Evolutionary conservation across 805 yeast species (phyloP).

Genomic region (Kodamaea sagamina): DNA sequence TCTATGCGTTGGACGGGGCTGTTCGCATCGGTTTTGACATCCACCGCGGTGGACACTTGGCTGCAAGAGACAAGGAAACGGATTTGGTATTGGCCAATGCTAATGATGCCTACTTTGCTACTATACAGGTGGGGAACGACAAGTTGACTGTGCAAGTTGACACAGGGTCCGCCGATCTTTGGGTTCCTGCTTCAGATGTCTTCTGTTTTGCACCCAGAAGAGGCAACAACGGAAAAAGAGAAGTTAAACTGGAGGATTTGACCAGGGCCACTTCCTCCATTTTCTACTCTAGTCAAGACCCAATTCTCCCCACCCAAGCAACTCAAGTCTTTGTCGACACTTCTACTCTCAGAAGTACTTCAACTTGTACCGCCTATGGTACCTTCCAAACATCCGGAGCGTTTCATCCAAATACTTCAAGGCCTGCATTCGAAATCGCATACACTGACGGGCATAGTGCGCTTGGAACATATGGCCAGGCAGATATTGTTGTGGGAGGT

Average conservation of each 20-base stretch:
- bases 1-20: background rate
- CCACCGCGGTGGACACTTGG: background rate
- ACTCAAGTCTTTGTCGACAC: too few species aligned
- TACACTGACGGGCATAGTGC: background rate
- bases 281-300: too few species aligned
- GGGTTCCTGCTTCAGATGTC: slow-evolving; percentile 45
- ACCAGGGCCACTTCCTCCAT: too few species aligned
- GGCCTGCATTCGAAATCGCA: background rate
- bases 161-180: slow-evolving; percentile 75
- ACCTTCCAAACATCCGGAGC: background rate
- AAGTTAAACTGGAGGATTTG: too few species aligned
- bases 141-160: slow-evolving; percentile 42
- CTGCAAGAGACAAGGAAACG: background rate
- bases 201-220: too few species aligned
- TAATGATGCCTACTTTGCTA: background rate
- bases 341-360: background rate
- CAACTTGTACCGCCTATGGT: background rate
- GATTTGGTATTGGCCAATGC: too few species aligned
- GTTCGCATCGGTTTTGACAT: background rate
- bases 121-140: background rate
- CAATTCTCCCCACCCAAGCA: too few species aligned
- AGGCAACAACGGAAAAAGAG: too few species aligned
- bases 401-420: background rate
- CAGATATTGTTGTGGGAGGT: background rate
- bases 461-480: background rate